Base-by-base conservation (phyloP, 164 flowering plant species). In the Warburgia ugandensis region DNA sequence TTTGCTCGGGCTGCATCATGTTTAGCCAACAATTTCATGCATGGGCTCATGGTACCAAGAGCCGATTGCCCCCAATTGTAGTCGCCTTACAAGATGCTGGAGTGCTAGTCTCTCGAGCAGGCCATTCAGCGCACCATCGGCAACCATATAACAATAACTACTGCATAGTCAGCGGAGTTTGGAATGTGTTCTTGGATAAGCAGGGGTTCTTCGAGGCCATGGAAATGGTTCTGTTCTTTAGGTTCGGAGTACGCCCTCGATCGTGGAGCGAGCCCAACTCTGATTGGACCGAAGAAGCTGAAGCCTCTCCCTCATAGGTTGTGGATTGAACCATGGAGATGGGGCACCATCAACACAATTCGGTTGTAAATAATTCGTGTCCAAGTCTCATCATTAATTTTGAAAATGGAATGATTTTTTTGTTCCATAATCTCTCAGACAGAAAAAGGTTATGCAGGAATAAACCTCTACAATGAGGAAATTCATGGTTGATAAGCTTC, bases 11-110 rank as follows among this genome's bases (percentile, higher is more conserved):
- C 4, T 84, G 87, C 69, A 77, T 84, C 40, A 83, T 91, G 92
- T 87, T 84, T 22, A 79, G 96, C 77, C 98, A 83, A 37, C 98
- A 84, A 59, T 91, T 87, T 36, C 98, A 91, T 50, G 84, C 98
- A 1, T 91, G 98, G 98, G 83, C 98, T 4, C 98, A 85, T 41
- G 60, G 78, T 6, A 80, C 82, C 5, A 81, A 77, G 67, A 80
- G 87, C 75, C 69, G 67, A 43, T 65, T 91, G 0, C 92, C 92
- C 3, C 61, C 71, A 2, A 4, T 60, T 2, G 90, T 91, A 37
- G 79, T 78, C 65, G 79, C 77, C 0, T 45, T 86, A 61, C 98
- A 91, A 40, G 95, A 84, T 8, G 55, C 60, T 0, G 95, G 96
- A 0, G 37, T 87, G 32, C 75, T 91, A 1, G 77, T 91, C 44